Evolutionary conservation across 179 eudicot genomes (phyloP).

Genomic region (Spinacia oleracea): DNA sequence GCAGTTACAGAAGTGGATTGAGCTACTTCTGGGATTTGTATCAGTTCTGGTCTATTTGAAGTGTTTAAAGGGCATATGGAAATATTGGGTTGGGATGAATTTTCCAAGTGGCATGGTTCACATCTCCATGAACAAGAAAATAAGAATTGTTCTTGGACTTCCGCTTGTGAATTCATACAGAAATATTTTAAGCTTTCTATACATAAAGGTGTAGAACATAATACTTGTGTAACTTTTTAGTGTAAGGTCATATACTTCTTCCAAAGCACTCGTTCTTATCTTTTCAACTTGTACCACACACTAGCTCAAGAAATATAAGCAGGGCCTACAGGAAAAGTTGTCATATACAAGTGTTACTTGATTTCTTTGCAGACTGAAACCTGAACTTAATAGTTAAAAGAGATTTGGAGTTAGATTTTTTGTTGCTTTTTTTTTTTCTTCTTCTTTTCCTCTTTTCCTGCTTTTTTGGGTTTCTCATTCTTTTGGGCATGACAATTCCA

Average conservation of each 20-base stretch:
- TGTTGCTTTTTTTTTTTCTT: neutral
- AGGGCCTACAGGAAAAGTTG: constrained; percentile 1
- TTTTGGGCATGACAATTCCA: neutral
- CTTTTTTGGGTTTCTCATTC: neutral
- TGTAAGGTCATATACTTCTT: constrained; percentile 5
- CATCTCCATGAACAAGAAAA: neutral
- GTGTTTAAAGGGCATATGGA: neutral
- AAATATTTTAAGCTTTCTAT: neutral
- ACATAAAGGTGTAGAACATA: neutral
- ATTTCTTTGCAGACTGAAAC: constrained; percentile 9
- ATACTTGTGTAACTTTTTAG: neutral
- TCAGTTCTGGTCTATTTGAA: neutral
- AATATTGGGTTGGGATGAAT: neutral
- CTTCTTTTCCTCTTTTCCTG: neutral
- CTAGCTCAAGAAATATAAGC: neutral
- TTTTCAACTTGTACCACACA: neutral
- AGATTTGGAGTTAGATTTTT: neutral
- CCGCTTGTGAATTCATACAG: neutral
- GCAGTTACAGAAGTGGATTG: neutral
- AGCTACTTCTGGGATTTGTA: neutral
- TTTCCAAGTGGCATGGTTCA: neutral
- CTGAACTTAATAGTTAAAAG: neutral
- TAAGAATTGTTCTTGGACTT: neutral
- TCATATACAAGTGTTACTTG: neutral
- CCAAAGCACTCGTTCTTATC: neutral